phyloP scores from a whole-genome alignment of 495 filamentous ascomycete species.

The Podospora pseudocomata region DNA sequence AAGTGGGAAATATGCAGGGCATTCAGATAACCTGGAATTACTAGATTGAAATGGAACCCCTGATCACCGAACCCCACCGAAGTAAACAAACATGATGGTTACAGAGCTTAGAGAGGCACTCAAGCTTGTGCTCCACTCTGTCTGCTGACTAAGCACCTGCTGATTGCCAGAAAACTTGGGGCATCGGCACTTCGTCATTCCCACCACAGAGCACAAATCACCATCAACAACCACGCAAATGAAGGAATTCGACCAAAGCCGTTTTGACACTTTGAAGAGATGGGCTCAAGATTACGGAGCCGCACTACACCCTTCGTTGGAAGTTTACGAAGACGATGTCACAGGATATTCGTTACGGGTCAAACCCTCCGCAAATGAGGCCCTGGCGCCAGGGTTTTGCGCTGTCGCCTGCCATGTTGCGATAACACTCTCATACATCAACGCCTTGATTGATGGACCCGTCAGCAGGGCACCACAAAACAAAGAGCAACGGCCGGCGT shows the following conservation, averaged over 20 bases:
- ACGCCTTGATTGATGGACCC: conserved; percentile 38
- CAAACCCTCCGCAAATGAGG: conserved; percentile 21
- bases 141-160: conserved; percentile 1
- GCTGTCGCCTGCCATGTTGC: conserved; percentile 39
- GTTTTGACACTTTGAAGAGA: conserved; percentile 22
- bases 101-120: too few relatives aligned
- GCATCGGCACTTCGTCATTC: background rate
- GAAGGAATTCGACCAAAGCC: conserved; percentile 22
- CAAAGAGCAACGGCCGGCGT: conserved; percentile 16
- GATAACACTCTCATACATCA: conserved; percentile 44
- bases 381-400: conserved; percentile 25
- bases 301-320: conserved; percentile 39
- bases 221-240: conserved; percentile 15
- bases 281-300: conserved; percentile 41
- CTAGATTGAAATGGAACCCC: too few relatives aligned
- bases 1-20: too few relatives aligned
- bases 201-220: background rate
- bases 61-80: too few relatives aligned
- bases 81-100: background rate
- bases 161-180: background rate
- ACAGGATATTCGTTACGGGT: conserved; percentile 46
- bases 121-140: too few relatives aligned
- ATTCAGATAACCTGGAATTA: too few relatives aligned
- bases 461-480: background rate
- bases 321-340: conserved; percentile 43